A percentile compares a stretch with the other conserved stretches of the same genome.
phyloP scores from a whole-genome alignment of 2,329 filamentous ascomycete genomes.

The Graphilbum sp. region DNA sequence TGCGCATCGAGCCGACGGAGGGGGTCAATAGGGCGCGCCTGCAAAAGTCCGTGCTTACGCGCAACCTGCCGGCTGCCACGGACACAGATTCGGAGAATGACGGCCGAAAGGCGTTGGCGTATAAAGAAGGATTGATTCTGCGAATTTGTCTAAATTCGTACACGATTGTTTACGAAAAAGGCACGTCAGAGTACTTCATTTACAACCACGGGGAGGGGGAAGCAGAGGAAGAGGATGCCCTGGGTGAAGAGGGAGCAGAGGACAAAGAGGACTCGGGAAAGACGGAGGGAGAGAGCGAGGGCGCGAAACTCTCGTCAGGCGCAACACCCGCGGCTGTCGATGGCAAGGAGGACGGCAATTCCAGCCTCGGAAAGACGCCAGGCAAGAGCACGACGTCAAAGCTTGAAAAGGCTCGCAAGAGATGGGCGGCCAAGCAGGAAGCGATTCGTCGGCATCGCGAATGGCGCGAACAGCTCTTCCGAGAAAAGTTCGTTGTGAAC shows the following conservation, averaged over 20 bases:
- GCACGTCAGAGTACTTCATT: slow-evolving; percentile 53
- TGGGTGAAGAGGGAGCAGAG: neutral
- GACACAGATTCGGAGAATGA: slow-evolving; percentile 48
- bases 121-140: slow-evolving; percentile 51
- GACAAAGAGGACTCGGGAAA: neutral
- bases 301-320: neutral
- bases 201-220: slow-evolving; percentile 40
- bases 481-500: slow-evolving; percentile 71
- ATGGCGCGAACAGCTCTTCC: slow-evolving; percentile 32
- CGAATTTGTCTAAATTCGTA: slow-evolving; percentile 65
- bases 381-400: slow-evolving; percentile 11
- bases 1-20: slow-evolving; percentile 76
- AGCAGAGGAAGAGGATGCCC: neutral
- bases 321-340: neutral
- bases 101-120: slow-evolving; percentile 41
- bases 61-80: slow-evolving; percentile 48
- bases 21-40: slow-evolving; percentile 50
- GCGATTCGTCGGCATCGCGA: slow-evolving; percentile 16
- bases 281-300: neutral
- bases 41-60: slow-evolving; percentile 51
- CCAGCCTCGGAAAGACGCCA: neutral
- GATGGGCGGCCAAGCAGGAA: slow-evolving; percentile 20
- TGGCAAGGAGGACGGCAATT: neutral
- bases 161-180: slow-evolving; percentile 61
- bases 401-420: slow-evolving; percentile 17